Conservation (phyloP, 2,329 filamentous ascomycete species). For the Alternaria viburni region DNA sequence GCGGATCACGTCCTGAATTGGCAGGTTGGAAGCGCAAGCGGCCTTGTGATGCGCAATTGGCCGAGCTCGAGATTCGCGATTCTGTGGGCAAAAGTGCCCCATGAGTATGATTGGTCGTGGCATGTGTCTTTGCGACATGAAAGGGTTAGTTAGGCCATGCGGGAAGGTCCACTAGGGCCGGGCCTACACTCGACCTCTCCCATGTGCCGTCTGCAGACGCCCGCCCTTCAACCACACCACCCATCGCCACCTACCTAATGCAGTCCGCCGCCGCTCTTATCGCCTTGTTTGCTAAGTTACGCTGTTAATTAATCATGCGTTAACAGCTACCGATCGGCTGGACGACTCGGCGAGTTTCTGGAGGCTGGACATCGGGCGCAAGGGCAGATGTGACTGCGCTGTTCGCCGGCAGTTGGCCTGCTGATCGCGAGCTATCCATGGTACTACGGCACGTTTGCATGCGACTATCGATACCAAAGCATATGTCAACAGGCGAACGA, state of each 20-base stretch:
- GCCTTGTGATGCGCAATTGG: slow-evolving; percentile 10
- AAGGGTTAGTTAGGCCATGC: background rate
- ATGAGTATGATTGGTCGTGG: background rate
- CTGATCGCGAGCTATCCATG: background rate
- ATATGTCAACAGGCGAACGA: background rate
- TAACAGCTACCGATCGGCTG: background rate
- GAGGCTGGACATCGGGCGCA: background rate
- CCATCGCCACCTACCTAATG: slow-evolving; percentile 30
- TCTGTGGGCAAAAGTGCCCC: background rate
- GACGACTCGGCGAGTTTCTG: background rate
- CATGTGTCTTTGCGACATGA: background rate
- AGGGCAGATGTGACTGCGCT: background rate
- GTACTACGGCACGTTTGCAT: background rate
- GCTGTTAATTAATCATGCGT: background rate
- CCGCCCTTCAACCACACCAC: background rate
- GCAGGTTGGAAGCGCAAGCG: slow-evolving; percentile 17
- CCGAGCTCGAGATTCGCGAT: slow-evolving; percentile 2
- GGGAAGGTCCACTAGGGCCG: slow-evolving; percentile 11
- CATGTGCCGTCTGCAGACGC: background rate
- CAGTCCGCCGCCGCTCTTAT: slow-evolving; percentile 6
- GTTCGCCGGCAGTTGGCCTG: background rate
- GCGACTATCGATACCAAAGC: background rate
- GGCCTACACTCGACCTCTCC: background rate
- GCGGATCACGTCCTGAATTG: slow-evolving; percentile 10
- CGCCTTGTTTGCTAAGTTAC: background rate